Evolutionary conservation across 2,329 filamentous ascomycete species (phyloP).

Genomic region (Ceratocystis albifundus): DNA sequence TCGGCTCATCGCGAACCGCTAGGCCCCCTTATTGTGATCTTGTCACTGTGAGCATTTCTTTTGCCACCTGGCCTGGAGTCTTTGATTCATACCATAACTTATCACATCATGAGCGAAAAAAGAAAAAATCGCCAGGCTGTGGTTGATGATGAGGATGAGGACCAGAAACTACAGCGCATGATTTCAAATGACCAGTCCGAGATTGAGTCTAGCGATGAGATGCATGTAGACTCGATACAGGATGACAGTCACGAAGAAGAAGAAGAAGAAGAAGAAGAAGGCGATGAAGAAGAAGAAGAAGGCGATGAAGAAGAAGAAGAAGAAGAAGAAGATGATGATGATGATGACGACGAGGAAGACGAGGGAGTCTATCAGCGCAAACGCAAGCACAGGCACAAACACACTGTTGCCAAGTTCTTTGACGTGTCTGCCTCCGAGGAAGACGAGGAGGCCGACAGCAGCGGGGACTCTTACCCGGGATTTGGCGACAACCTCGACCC

Average conservation of each 20-base stretch:
- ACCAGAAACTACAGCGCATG: background rate
- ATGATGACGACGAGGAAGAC: background rate
- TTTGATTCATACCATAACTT: background rate
- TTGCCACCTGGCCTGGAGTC: background rate
- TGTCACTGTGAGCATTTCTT: background rate
- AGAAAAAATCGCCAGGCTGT: background rate
- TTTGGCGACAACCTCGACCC: background rate
- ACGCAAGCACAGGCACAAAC: background rate
- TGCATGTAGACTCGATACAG: background rate
- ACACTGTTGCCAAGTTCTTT: conserved; percentile 13
- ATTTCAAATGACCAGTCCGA: conserved; percentile 3
- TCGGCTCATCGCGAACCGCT: no score
- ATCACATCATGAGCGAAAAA: background rate
- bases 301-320: background rate
- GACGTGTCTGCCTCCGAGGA: conserved; percentile 16
- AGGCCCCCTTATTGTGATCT: no score
- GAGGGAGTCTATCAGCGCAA: background rate
- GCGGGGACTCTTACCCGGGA: background rate
- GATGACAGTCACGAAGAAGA: background rate
- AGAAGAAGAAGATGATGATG: background rate
- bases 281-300: background rate
- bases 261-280: background rate
- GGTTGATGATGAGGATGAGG: background rate
- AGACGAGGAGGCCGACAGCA: background rate
- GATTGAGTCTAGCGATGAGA: background rate